Conservation (phyloP, 306 rosid genomes). For the Hippophae rhamnoides region DNA sequence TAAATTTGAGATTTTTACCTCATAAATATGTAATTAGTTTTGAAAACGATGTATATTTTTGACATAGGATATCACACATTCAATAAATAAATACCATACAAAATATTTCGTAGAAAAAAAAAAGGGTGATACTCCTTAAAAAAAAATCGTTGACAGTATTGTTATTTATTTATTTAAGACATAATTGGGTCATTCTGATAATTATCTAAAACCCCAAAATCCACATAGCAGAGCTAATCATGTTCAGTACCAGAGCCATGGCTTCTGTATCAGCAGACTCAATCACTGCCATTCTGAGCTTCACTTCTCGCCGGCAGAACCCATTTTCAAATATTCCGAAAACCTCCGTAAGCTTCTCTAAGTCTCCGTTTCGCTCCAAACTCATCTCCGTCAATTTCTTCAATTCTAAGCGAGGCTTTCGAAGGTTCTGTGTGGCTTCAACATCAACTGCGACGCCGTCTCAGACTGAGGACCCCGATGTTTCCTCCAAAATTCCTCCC, state of each 20-base stretch:
- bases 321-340: conserved; percentile 8
- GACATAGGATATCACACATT: too few species aligned
- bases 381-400: conserved; percentile 14
- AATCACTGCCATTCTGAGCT: conserved; percentile 37
- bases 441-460: conserved; percentile 40
- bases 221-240: neutral
- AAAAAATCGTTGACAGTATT: too few species aligned
- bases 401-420: conserved; percentile 17
- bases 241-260: conserved; percentile 18
- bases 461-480: conserved; percentile 46
- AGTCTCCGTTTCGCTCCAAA: conserved; percentile 14
- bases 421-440: conserved; percentile 47
- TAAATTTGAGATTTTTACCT: too few species aligned
- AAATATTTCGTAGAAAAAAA: too few species aligned
- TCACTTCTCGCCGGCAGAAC: conserved; percentile 31
- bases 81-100: too few species aligned
- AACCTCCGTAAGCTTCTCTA: conserved; percentile 6
- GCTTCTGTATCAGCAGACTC: conserved; percentile 39
- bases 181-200: too few species aligned
- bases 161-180: too few species aligned
- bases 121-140: too few species aligned
- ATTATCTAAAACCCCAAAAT: conserved; percentile 6
- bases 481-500: conserved; percentile 51
- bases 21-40: too few species aligned
- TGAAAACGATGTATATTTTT: too few species aligned